Evolutionary conservation across 2,329 filamentous ascomycete species (phyloP).

Genomic region (Monosporascus sp.): DNA sequence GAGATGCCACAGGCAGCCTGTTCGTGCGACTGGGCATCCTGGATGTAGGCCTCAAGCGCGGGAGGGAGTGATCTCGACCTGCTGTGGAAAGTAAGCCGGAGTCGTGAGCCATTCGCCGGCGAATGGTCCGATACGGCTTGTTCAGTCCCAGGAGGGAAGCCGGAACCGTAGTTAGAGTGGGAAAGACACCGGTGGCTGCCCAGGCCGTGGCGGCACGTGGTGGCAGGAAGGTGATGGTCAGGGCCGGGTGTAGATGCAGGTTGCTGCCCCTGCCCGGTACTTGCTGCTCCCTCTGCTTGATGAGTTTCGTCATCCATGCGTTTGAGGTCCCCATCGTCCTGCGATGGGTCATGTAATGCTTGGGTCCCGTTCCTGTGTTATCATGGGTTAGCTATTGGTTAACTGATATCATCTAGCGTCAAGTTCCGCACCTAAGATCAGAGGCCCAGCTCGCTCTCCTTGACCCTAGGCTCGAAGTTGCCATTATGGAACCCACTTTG

Average conservation of each 20-base stretch:
- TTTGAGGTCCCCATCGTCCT: neutral
- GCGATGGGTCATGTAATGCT: neutral
- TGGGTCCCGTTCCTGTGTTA: neutral
- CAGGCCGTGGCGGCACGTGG: neutral
- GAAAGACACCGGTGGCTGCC: neutral
- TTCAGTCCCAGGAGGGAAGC: neutral
- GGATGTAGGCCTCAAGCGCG: constrained; percentile 1
- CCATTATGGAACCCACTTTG: neutral
- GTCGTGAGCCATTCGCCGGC: neutral
- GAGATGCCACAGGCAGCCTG: neutral
- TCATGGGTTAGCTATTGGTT: neutral
- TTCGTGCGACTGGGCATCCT: constrained; percentile 2
- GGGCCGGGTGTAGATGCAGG: too few relatives aligned
- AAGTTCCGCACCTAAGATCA: neutral
- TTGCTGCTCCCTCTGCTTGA: neutral
- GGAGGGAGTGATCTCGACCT: neutral
- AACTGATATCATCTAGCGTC: neutral
- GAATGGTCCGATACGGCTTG: neutral
- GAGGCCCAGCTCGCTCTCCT: neutral
- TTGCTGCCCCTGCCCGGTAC: neutral
- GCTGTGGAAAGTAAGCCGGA: neutral
- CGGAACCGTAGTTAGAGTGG: neutral
- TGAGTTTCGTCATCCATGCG: neutral
- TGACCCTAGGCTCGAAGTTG: neutral
- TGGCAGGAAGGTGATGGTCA: neutral